These are phyloP conservation scores for Piromyces sp. DNA, from an alignment of 192 early-diverging fungal genomes.

Conservation along the genomic window DNA sequence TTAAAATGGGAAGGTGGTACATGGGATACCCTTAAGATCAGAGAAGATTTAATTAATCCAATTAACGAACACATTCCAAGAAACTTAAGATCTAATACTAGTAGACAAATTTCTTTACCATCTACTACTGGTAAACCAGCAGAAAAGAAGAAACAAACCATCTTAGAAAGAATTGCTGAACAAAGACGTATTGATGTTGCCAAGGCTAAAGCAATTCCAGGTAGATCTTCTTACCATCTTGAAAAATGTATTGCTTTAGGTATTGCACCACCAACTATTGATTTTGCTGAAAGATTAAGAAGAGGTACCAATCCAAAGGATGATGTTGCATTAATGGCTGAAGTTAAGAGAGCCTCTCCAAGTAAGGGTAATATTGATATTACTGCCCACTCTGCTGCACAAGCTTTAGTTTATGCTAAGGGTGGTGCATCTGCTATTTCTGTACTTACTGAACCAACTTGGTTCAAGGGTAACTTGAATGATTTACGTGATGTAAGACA, in stretches of 20 bases:
- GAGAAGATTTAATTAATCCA: conserved; percentile 4
- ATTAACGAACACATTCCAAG: conserved; percentile 1
- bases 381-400: conserved; percentile 66
- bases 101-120: neutral
- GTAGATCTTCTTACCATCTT: conserved; percentile 48
- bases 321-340: conserved; percentile 73
- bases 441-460: conserved; percentile 93
- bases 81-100: neutral
- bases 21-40: conserved; percentile 46
- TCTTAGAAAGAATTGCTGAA: conserved; percentile 64
- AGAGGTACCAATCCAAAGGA: conserved; percentile 20
- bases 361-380: conserved; percentile 82
- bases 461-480: conserved; percentile 91
- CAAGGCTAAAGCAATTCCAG: conserved; percentile 48
- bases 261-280: conserved; percentile 55
- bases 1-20: conserved; percentile 65
- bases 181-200: conserved; percentile 69
- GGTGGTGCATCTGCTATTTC: conserved; percentile 88
- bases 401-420: conserved; percentile 66
- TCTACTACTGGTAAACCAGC: conserved; percentile 10
- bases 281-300: conserved; percentile 55
- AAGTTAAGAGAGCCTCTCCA: conserved; percentile 95
- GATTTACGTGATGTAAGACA: conserved; percentile 78
- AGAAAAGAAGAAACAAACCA: conserved; percentile 20
- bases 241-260: conserved; percentile 47